phyloP scores from a whole-genome alignment of 2,329 filamentous ascomycete genomes.

The Neonectria sp. region DNA sequence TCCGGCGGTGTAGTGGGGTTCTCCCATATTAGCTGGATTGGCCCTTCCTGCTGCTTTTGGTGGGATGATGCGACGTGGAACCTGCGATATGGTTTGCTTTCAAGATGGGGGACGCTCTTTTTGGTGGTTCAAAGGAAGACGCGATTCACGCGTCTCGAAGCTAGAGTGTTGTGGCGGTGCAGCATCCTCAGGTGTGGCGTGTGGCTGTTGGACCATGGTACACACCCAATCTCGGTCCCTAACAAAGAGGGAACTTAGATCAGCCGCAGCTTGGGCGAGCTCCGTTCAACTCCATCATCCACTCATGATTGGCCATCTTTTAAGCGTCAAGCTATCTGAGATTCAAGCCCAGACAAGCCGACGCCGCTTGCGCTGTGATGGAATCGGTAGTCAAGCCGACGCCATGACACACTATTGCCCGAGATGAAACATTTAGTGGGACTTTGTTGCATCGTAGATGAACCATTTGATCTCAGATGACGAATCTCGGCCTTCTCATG shows the following conservation, averaged over 20 bases:
- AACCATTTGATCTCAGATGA: conserved; percentile 3
- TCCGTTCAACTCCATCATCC: not conserved
- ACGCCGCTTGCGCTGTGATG: not conserved
- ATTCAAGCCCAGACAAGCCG: conserved; percentile 3
- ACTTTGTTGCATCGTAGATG: conserved; percentile 8
- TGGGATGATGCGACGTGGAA: not conserved
- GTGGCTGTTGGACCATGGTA: conserved; percentile 19
- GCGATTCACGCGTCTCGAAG: conserved; percentile 38
- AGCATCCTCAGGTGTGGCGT: conserved; percentile 2
- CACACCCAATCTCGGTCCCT: too few relatives aligned
- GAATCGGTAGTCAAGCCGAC: conserved; percentile 14
- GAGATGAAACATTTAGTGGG: conserved; percentile 24
- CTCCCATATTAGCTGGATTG: conserved; percentile 40
- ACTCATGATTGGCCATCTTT: conserved; percentile 11
- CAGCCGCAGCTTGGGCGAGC: conserved; percentile 10
- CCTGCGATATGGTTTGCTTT: not conserved
- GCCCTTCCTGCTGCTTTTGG: conserved; percentile 42
- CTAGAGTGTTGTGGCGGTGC: conserved; percentile 34
- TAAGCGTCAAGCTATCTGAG: not conserved
- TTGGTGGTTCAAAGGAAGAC: conserved; percentile 23
- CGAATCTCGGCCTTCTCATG: conserved; percentile 2
- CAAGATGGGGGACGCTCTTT: conserved; percentile 7
- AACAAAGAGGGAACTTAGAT: not conserved
- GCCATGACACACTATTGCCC: conserved; percentile 22
- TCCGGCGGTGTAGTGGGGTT: conserved; percentile 66